These are phyloP conservation scores for Crinitomyces ghanaensis DNA, from an alignment of 805 yeast genomes.

Conservation along the genomic window DNA sequence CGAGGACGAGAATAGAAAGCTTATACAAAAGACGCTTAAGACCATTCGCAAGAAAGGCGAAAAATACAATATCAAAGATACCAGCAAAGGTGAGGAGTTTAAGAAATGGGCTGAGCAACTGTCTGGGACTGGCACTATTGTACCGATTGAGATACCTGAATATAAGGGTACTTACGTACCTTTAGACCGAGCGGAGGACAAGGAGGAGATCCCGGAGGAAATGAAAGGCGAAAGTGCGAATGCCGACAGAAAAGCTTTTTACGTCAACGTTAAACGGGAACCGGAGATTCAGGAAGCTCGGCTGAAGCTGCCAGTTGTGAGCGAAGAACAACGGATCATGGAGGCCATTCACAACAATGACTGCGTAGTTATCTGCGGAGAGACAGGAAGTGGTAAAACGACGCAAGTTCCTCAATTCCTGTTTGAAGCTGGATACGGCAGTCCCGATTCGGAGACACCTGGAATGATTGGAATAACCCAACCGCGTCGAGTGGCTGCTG, in stretches of 20 bases:
- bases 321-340: conserved; percentile 88
- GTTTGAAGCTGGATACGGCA: conserved; percentile 85
- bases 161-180: conserved; percentile 41
- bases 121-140: conserved; percentile 52
- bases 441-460: conserved; percentile 47
- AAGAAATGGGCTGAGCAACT: conserved; percentile 82
- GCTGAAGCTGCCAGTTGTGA: conserved; percentile 71
- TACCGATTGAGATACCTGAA: conserved; percentile 42
- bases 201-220: conserved; percentile 57
- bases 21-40: too few species aligned
- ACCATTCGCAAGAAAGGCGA: too few species aligned
- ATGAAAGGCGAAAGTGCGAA: conserved; percentile 45
- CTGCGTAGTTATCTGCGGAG: conserved; percentile 87
- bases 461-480: conserved; percentile 97
- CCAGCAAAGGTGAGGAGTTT: conserved; percentile 58
- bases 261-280: conserved; percentile 54
- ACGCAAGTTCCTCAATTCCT: conserved; percentile 96
- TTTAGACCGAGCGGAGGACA: conserved; percentile 56
- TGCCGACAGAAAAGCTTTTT: conserved; percentile 48
- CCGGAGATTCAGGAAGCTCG: conserved; percentile 57
- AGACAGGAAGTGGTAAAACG: conserved; percentile 97
- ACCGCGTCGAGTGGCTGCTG: conserved; percentile 82
- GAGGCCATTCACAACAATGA: conserved; percentile 92
- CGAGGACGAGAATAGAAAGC: too few species aligned
- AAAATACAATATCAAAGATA: too few species aligned